Conservation (phyloP, 495 filamentous ascomycete species). For the Chaetomidium leptoderma region DNA sequence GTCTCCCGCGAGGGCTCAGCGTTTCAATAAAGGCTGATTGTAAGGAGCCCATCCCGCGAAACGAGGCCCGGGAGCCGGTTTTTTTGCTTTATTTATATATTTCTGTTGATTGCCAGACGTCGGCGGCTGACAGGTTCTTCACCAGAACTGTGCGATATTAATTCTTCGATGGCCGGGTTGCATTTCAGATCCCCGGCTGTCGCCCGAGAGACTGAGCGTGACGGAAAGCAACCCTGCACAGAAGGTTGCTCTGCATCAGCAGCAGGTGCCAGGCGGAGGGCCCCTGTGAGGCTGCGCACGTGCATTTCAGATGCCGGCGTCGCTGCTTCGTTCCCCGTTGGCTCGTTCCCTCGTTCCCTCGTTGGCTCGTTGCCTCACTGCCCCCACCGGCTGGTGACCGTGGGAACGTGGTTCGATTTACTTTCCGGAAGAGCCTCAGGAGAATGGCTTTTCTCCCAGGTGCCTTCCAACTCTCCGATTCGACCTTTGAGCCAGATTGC, state of each 20-base stretch:
- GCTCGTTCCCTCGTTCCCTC: too few species aligned
- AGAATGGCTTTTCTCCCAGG: slow-evolving; percentile 4
- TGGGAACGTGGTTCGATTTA: neutral
- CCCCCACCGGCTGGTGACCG: too few species aligned
- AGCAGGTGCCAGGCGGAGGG: neutral
- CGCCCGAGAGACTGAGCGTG: too few species aligned
- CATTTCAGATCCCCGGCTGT: slow-evolving; percentile 5
- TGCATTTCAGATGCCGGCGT: neutral
- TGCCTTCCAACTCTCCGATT: slow-evolving; percentile 19
- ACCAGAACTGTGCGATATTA: too few species aligned
- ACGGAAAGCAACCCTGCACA: slow-evolving; percentile 10
- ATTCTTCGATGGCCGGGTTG: slow-evolving; percentile 2
- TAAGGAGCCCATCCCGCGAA: neutral
- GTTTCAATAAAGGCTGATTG: slow-evolving; percentile 21
- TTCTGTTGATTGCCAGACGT: too few species aligned
- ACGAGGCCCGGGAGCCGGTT: neutral
- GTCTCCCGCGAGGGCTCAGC: neutral
- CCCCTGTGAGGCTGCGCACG: neutral
- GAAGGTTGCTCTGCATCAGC: slow-evolving; percentile 3
- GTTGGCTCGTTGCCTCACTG: slow-evolving; percentile 4
- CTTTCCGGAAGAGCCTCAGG: too few species aligned
- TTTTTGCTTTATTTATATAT: neutral
- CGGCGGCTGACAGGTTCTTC: too few species aligned
- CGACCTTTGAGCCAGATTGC: slow-evolving; percentile 13
- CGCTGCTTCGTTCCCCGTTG: too few species aligned